These are phyloP conservation scores for Solanum sitiens DNA, from an alignment of 257 asterid species.

Conservation along the genomic window DNA sequence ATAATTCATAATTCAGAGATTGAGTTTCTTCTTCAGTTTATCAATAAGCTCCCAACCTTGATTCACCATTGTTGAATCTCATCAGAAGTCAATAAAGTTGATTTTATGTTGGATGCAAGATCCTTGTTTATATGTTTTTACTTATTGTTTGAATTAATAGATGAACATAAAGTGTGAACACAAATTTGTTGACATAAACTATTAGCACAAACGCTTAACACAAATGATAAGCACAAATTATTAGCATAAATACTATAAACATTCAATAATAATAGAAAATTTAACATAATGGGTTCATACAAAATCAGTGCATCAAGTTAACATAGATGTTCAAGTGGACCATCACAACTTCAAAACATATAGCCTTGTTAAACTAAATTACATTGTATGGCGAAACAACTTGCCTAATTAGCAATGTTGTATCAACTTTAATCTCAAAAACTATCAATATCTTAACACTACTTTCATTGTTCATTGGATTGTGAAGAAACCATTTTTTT, in stretches of 20 bases:
- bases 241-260: too few species aligned
- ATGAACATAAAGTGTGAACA: neutral
- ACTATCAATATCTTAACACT: neutral
- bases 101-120: neutral
- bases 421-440: neutral
- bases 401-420: neutral
- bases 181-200: neutral
- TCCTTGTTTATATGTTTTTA: neutral
- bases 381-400: neutral
- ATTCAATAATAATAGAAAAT: neutral
- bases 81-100: too few species aligned
- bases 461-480: neutral
- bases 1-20: too few species aligned
- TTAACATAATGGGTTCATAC: neutral
- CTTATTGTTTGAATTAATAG: neutral
- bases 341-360: neutral
- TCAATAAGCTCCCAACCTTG: too few species aligned
- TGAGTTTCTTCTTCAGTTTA: too few species aligned
- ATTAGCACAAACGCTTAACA: neutral
- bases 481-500: too few species aligned
- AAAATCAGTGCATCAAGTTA: neutral
- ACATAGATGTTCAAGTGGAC: neutral
- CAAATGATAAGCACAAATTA: neutral
- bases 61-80: too few species aligned
- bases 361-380: neutral